These are phyloP conservation scores for Boehmeria nivea DNA, from an alignment of 306 rosid genomes.

Conservation along the genomic window DNA sequence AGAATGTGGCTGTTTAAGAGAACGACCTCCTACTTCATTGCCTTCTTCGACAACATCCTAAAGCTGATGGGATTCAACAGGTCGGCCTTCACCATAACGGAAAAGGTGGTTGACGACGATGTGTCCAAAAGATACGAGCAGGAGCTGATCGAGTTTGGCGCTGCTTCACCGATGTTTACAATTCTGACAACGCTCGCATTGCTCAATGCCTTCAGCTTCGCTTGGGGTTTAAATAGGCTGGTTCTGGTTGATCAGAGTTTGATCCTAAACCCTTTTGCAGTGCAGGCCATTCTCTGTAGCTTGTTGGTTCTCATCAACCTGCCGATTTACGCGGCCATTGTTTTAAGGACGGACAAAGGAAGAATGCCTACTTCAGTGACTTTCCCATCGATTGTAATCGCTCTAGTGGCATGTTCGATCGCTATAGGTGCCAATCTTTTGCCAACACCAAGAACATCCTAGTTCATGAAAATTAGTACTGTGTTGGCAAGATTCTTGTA, in stretches of 20 bases:
- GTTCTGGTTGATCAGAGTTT: constrained; percentile 11
- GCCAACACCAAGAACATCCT: no score
- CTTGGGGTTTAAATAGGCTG: constrained; percentile 33
- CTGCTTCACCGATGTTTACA: constrained; percentile 55
- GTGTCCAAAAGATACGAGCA: constrained; percentile 44
- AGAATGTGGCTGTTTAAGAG: constrained; percentile 65
- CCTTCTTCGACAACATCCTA: constrained; percentile 37
- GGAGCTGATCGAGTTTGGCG: constrained; percentile 74
- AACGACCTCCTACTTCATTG: constrained; percentile 50
- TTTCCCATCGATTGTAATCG: constrained; percentile 35
- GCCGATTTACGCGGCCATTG: constrained; percentile 55
- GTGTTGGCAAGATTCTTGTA: no score
- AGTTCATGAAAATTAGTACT: no score
- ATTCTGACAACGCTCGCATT: constrained; percentile 54
- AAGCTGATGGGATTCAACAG: constrained; percentile 37
- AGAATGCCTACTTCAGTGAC: constrained; percentile 44
- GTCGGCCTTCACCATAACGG: constrained; percentile 44
- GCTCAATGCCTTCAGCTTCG: constrained; percentile 49
- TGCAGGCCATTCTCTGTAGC: constrained; percentile 50
- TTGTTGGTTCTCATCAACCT: constrained; percentile 50
- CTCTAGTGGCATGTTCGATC: constrained; percentile 20
- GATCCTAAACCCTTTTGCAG: constrained; percentile 25
- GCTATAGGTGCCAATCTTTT: background rate
- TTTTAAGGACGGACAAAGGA: constrained; percentile 60
- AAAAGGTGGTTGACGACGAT: constrained; percentile 49